Evolutionary conservation across 371 early-diverging fungal species (phyloP), one percentile per base, ranked within the genome.

Genomic region (Mortierella sp.): DNA sequence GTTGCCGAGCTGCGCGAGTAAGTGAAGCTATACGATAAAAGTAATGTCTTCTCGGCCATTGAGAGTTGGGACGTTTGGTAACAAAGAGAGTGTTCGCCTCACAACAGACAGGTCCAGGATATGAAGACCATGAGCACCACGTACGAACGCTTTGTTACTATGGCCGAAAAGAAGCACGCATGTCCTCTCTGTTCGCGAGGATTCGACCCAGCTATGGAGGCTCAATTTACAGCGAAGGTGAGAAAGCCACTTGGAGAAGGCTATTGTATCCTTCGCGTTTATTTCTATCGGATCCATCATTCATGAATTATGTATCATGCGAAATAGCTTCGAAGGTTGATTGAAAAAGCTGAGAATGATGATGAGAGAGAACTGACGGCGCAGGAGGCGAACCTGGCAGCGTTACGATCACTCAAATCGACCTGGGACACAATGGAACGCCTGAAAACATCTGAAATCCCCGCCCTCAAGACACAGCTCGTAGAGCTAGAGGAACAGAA

Each of bases 71-170:
- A 34, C 34, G n/a, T 34, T 34, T 10, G 10, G 34, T 34, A 34
- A 34, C 10, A 10, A 34, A 7, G 34, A 7, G 34, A 34, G 34
- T 10, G 4, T 34, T 34, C 10, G 34, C 34, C 4, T 34, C 7
- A 10, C 34, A 34, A 26, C 58, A 59, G 71, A 26, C 72, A 66
- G 27, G 64, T 64, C 0, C 67, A 67, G 24, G 73, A 72, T 47
- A 54, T 63, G 27, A 72, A 72, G 48, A 62, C 73, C 3, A 72
- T 73, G 69, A 61, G 70, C 27, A 49, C 61, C 5, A 76, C 70
- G 78, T 76, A 76, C 23, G 70, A 23, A 5, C 61, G 70, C n/a
- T 70, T 90, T 31, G 57, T 78, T 2, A 82, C 82, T 27, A 72
- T 87, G 42, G 72, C 71, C 0, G 58, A 61, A 26, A 64, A 81